Conservation (phyloP, 139 green algal species). For the Tetradesmus lagerheimii region DNA sequence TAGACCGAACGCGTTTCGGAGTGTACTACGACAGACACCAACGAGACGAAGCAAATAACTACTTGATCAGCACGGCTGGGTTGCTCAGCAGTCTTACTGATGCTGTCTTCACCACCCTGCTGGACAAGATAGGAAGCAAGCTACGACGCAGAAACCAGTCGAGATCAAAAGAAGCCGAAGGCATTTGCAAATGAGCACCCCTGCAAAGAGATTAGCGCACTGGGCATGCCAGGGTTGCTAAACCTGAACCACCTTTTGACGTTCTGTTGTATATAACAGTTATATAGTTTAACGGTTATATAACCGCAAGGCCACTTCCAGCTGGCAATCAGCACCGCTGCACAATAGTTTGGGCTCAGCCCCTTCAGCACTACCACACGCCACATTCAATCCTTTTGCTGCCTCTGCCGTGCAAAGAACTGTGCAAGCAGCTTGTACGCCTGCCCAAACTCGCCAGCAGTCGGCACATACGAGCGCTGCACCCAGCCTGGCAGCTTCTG, state of each 20-base stretch:
- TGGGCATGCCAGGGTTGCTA: not conserved
- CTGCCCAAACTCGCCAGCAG: slow-evolving; percentile 44
- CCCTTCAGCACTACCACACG: not conserved
- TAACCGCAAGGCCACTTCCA: no score
- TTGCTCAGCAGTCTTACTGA: not conserved
- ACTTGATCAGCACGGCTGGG: not conserved
- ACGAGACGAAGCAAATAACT: not conserved
- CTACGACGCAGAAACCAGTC: no score
- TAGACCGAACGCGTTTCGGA: not conserved
- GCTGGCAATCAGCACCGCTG: no score
- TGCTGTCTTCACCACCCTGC: not conserved
- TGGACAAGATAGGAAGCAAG: not conserved
- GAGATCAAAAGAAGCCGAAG: no score
- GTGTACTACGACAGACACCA: not conserved
- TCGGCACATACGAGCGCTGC: slow-evolving; percentile 46
- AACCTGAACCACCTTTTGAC: not conserved
- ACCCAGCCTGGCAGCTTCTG: slow-evolving; percentile 88
- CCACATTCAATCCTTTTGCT: not conserved
- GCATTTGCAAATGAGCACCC: not conserved
- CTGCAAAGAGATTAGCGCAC: not conserved
- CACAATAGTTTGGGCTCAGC: no score
- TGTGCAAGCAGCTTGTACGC: slow-evolving; percentile 43
- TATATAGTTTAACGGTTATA: no score
- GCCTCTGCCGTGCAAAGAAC: slow-evolving; percentile 43
- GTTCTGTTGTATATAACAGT: no score